phyloP scores from a whole-genome alignment of 768 basidiomycete genomes.

The Collybia sordida region DNA sequence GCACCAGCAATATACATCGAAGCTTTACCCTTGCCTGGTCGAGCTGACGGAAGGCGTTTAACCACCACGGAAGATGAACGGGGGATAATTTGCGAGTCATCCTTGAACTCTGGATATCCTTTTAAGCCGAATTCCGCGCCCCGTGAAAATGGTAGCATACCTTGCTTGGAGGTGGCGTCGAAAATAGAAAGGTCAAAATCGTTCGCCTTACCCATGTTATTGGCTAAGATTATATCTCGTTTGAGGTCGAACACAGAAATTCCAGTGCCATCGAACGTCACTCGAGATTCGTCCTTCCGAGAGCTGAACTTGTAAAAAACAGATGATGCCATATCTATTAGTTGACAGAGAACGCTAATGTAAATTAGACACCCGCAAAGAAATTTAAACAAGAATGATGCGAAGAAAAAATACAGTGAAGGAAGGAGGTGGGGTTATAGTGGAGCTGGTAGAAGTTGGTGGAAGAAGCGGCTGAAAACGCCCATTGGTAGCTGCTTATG shows the following conservation, averaged over 20 bases:
- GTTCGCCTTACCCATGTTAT: constrained; percentile 93
- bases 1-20: constrained; percentile 67
- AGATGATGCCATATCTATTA: constrained; percentile 78
- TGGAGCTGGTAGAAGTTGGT: background rate
- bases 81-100: constrained; percentile 90
- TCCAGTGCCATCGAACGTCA: constrained; percentile 97
- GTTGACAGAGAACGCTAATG: constrained; percentile 30
- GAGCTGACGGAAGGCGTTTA: constrained; percentile 81
- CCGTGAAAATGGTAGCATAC: constrained; percentile 39
- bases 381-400: background rate
- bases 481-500: no score
- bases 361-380: constrained; percentile 14
- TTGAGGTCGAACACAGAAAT: constrained; percentile 99
- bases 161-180: constrained; percentile 86
- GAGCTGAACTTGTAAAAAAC: constrained; percentile 99
- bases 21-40: constrained; percentile 82
- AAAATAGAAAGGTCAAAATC: constrained; percentile 94
- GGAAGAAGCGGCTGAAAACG: background rate
- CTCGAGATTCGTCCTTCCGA: constrained; percentile 89
- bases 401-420: background rate
- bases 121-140: background rate
- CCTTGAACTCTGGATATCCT: constrained; percentile 70
- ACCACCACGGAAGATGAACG: constrained; percentile 94
- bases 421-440: background rate
- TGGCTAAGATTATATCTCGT: constrained; percentile 95